Base-by-base conservation (phyloP, 805 yeast genomes). In the Yamadazyma paraphyllophila region DNA sequence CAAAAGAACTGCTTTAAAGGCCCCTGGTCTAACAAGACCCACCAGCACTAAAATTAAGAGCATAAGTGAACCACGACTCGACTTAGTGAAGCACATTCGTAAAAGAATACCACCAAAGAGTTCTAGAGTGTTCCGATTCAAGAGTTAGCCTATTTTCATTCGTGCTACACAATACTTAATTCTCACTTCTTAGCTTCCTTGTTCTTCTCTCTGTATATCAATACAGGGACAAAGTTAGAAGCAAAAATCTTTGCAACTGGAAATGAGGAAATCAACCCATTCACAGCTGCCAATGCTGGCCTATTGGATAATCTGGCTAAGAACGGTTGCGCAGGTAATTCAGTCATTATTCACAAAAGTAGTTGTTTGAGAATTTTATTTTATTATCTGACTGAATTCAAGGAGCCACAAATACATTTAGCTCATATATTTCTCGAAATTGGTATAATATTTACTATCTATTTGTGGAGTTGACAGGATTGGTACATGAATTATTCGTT, bases 161-260 rank as follows among this genome's bases (percentile, higher is more conserved):
- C 6, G 5, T 12, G 32, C 12, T 29, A 29, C 32, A 29, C 7
- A 33, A 10, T 15, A 15, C 20, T 14, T 33, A 33, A 4, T 8
- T 33, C 12, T 33, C 10, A 13, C 16, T 27, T 39, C 25, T 30
- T 29, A 6, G 29, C 12, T 15, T 30, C 16, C 15, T 15, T 30
- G n/a, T 39, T 29, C 15, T 39, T 30, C 25, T 47, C 41, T 29
- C 76, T 66, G 60, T 71, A 73, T 60, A 78, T 76, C 55, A 81
- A 54, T 39, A 81, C 60, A 9, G 86, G 86, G 35, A 81, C 75
- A 27, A 82, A 81, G 60, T 81, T 81, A 10, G 85, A 78, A 3
- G 80, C 75, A 60, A 81, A 78, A 38, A 80, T 66, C 58, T 80
- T 79, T 46, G 74, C 73, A 26, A 40, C 34, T 14, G 85, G 85